A percentile compares a stretch with the other conserved stretches of the same genome.
Conservation (phyloP, 352 stramenopile genomes). For the Pythium phragmiticola region DNA sequence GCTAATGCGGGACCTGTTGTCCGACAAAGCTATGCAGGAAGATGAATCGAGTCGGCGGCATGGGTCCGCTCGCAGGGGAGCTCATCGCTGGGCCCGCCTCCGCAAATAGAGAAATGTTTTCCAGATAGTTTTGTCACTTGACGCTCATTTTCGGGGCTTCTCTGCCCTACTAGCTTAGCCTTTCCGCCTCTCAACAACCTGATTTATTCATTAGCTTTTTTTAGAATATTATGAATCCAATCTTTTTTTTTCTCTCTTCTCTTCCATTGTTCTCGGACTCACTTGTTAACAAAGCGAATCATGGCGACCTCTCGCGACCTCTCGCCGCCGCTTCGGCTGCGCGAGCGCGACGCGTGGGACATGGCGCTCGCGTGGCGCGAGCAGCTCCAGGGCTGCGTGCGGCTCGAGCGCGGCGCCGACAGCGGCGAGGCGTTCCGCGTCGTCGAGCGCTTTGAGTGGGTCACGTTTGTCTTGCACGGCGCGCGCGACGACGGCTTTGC, state of each 20-base stretch:
- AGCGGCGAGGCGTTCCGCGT: background rate
- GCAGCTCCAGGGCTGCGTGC: background rate
- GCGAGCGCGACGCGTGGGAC: conserved; percentile 16
- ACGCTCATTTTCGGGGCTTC: too few relatives aligned
- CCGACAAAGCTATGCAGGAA: too few relatives aligned
- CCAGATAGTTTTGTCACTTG: too few relatives aligned
- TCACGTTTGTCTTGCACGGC: conserved; percentile 11
- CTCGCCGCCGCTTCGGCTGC: background rate
- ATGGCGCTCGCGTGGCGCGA: conserved; percentile 13
- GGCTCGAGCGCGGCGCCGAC: conserved; percentile 5
- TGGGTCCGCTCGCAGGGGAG: too few relatives aligned
- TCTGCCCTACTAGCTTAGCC: background rate
- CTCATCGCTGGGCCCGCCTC: too few relatives aligned
- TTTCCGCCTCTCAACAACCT: background rate
- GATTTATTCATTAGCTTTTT: background rate
- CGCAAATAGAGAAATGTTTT: too few relatives aligned
- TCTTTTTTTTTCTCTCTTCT: background rate
- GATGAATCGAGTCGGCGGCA: too few relatives aligned
- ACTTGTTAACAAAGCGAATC: background rate
- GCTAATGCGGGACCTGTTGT: too few relatives aligned
- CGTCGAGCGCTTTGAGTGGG: conserved; percentile 17
- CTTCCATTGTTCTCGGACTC: too few relatives aligned
- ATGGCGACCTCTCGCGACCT: background rate
- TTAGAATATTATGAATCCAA: background rate
- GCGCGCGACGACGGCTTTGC: conserved; percentile 1